Evolutionary conservation across 768 basidiomycete species (phyloP), one percentile per base, ranked within the genome.

Genomic region (Lactifluus hygrophoroides): DNA sequence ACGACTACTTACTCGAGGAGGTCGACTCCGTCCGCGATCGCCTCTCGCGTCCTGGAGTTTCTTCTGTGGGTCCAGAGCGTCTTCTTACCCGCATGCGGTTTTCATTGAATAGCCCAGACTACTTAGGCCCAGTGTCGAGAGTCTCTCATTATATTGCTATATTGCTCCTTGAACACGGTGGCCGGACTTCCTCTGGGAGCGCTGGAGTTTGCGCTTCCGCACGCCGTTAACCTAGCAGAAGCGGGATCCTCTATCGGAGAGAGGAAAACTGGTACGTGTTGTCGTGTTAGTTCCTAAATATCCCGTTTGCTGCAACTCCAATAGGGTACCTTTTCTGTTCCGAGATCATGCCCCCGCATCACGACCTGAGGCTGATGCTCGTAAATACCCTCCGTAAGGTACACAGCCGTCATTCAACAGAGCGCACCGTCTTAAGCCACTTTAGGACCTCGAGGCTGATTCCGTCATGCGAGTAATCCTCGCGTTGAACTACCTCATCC

Each of bases 381-480:
- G 84, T 93, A 57, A 94, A 94, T 64, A 91, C 90, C 5, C 68
- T 91, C 34, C 83, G 89, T 61, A 93, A 93, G 78, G 90, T 84
- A 65, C 56, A 68, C 28, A 35, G 5, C 8, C 13, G 34, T 51
- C 34, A 4, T 51, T 17, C 38, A 50, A 14, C 21, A 30, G 9
- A 32, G 35, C 27, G 35, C 42, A 58, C 13, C 27, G 3, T 52
- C 21, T 50, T 52, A 57, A n/a, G 19, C 19, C 27, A 17, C n/a
- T 38, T 21, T 63, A 92, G 90, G 90, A 94, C 66, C 68, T 94
- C 28, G 88, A 90, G 69, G 81, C 80, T 51, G 60, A 74, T 3
- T 71, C 74, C 2, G 63, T 80, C 43, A 65, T 82, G 19, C 77
- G 79, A 14, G 83, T 90, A 57, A 85, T 81, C 62, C 76, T 91